Evolutionary conservation across 2,329 filamentous ascomycete genomes (phyloP), one percentile per base, ranked within the genome.

Genomic region (Microdochium paspali): DNA sequence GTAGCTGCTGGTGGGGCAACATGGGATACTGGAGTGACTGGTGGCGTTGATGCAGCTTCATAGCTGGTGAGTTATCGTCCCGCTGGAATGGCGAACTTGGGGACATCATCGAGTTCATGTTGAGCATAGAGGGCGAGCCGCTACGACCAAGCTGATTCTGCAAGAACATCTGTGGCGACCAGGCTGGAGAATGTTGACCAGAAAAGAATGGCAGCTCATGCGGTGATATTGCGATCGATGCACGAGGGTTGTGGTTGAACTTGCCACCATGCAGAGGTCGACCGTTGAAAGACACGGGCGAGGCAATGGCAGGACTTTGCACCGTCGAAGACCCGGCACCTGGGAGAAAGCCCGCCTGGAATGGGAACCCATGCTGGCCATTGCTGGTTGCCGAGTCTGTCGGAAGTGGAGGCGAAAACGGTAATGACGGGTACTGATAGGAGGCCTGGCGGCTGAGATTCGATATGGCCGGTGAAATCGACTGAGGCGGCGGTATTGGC

Each of bases 321-420:
- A 80, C 69, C 46, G 77, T 74, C 43, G 84, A 75, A 54, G 79
- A 66, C 46, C 77, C 70, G 57, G 79, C 63, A 54, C 79, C 76
- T 31, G 80, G 74, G 3, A 80, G 74, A 63, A 90, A 83, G 30
- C 72, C 68, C 20, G 65, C 61, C 1, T 73, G 76, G 56, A 83
- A 82, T 53, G 73, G 73, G 60, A 77, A 78, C 49, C 79, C 70
- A 43, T 75, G 69, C 55, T 71, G 66, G 28, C 72, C 66, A 43
- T 80, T 85, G 66, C 87, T 91, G 26, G 79, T 81, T 12, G 83
- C 85, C 25, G 90, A 95, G 0, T 82, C 83, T 1, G 88, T 82
- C 20, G 87, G 87, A 24, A 95, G 68, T 1, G 90, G 88, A 10
- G 91, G 90, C 21, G 90, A 94, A 59, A 91, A 90, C 4, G 88